These are phyloP conservation scores for Crassisporium funariophilum DNA, from an alignment of 768 basidiomycete species.

Conservation along the genomic window DNA sequence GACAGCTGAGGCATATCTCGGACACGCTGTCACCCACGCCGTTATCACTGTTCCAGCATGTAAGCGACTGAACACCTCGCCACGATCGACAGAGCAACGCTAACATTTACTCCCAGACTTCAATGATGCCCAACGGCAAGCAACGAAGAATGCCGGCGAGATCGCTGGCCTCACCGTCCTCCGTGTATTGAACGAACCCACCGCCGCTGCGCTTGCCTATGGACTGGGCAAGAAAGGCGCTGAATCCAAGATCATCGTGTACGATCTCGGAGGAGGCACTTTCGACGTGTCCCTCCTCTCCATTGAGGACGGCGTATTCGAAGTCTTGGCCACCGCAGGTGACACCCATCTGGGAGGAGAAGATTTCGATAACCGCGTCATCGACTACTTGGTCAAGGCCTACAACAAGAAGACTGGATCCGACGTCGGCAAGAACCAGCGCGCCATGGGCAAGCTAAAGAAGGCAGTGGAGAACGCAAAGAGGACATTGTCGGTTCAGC, in stretches of 20 bases:
- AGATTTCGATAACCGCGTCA: conserved; percentile 72
- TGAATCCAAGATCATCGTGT: conserved; percentile 65
- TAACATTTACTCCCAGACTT: conserved; percentile 43
- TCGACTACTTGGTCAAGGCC: conserved; percentile 67
- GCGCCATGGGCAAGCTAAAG: conserved; percentile 71
- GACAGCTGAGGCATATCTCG: conserved; percentile 71
- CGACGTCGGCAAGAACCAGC: conserved; percentile 60
- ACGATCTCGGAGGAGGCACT: conserved; percentile 74
- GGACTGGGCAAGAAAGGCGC: conserved; percentile 63
- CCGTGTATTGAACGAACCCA: conserved; percentile 71
- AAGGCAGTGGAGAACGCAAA: conserved; percentile 76
- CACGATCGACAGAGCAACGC: no score
- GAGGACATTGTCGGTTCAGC: conserved; percentile 57
- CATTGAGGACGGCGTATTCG: conserved; percentile 71
- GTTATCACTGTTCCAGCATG: conserved; percentile 60
- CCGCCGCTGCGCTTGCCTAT: conserved; percentile 72
- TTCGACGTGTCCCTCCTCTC: conserved; percentile 74
- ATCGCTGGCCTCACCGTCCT: conserved; percentile 67
- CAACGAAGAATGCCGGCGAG: conserved; percentile 68
- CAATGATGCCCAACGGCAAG: conserved; percentile 64
- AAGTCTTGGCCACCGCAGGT: conserved; percentile 71
- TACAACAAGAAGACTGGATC: conserved; percentile 71
- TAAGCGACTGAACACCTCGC: conserved; percentile 26
- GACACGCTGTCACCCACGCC: conserved; percentile 61
- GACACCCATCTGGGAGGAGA: conserved; percentile 76